Base-by-base conservation (phyloP, 345 rosid genomes). In the Gossypium anomalum region DNA sequence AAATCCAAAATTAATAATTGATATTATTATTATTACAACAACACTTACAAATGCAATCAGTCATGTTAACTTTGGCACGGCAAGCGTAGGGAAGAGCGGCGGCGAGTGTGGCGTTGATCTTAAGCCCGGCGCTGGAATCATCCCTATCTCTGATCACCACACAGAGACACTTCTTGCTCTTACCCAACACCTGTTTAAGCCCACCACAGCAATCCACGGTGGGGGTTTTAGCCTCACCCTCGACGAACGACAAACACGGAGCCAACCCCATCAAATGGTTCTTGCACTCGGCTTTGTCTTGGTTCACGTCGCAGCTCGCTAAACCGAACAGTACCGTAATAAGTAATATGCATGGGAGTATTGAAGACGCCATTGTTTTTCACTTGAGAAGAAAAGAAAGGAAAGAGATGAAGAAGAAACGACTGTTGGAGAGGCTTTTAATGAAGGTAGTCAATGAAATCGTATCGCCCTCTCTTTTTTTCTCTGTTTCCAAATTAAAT, bases 141-240 rank as follows among this genome's bases (percentile, higher is more conserved):
- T 92, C 80, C 14, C 82, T 79, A 57, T 94, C 97, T 83, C 80
- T 85, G 17, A 92, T 79, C 19, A 94, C 78, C 19, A 94, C n/a
- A 61, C 98, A 94, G 0, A 92, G 73, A 74, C 98, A 92, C 80
- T 86, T 94, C 77, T 11, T 73, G 84, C 94, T 90, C 80, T 85
- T 89, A 1, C 65, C 78, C 2, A 92, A 63, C 69, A 89, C 90
- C 62, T 82, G 83, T 49, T 83, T 84, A 14, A 94, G 82, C 13
- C 97, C 97, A 1, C 73, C 70, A 81, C 98, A 94, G 53, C 98
- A 94, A 58, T 89, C 97, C 7, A 76, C 23, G 20, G 97, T 84
- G 0, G 97, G 98, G 19, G 82, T 78, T 71, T 85, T 88, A 2
- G 90, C 80, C 0, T 83, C 74, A 2, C 97, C 93, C n/a, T 92